Evolutionary conservation across 2,329 filamentous ascomycete genomes (phyloP), one percentile per base, ranked within the genome.

Genomic region (Graphilbum sp.): DNA sequence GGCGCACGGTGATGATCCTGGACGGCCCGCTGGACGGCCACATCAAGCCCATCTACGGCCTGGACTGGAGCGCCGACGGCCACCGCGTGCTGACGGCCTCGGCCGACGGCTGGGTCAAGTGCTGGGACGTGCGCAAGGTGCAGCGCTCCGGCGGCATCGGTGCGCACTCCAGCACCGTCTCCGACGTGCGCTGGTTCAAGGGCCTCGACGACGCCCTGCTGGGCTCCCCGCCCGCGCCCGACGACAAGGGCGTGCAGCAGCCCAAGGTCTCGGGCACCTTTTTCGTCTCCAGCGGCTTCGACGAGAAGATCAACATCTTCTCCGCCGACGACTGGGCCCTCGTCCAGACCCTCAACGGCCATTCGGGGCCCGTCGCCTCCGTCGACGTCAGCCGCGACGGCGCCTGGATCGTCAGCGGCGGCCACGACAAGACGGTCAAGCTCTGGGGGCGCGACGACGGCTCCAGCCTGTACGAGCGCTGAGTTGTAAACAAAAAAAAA

Each of bases 311-410:
- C 58, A 94, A 95, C 54, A 71, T 98, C 47, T 96, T 92, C 59
- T 94, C 86, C 7, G 86, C 86, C 2, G 90, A 98, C 54, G 88
- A 98, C 59, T 98, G 90, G 87, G 79, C 82, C 1, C 61, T 93
- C 41, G 75, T 87, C 43, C 92, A 93, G 59, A 84, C 78, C 15
- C 62, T 98, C 41, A 84, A 79, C 49, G 90, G 87, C 0, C 90
- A 98, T 57, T 85, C 86, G 2, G 87, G 85, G 2, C 90, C 92
- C 31, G 87, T 98, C 11, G 73, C 92, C 37, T 92, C 85, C 48
- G 80, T 85, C 12, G 90, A 98, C 60, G 75, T 94, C 38, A 92
- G 81, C 51, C 67, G 69, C 45, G 84, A 96, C 57, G 82, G 78
- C 9, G 79, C 69, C 52, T 98, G 86, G 84, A 93, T 98, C 56